Conservation (phyloP, 495 filamentous ascomycete genomes). For the Pseudoneurospora amorphoporcata region DNA sequence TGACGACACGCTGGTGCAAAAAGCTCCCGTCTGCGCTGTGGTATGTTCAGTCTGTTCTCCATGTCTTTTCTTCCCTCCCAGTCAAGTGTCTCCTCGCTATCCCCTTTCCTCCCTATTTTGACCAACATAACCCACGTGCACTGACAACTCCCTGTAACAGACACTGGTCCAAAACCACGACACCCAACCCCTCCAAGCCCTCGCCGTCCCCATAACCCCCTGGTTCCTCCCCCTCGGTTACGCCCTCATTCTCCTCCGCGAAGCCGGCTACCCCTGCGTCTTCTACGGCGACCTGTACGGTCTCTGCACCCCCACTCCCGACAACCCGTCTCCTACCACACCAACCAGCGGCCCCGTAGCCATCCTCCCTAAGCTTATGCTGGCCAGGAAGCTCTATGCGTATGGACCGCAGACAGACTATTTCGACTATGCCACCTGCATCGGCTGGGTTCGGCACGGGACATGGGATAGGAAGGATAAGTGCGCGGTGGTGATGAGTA, state of each 20-base stretch:
- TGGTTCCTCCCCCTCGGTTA: conserved; percentile 54
- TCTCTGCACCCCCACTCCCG: conserved; percentile 31
- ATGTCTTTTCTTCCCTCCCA: not conserved
- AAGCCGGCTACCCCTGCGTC: conserved; percentile 55
- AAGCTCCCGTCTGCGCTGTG: conserved; percentile 49
- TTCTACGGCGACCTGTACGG: conserved; percentile 72
- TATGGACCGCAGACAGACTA: conserved; percentile 62
- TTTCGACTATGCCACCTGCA: conserved; percentile 54
- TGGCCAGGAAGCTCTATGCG: conserved; percentile 57
- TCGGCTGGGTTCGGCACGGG: conserved; percentile 60
- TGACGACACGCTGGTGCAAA: conserved; percentile 47
- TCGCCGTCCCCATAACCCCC: conserved; percentile 42
- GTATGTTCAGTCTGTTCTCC: conserved; percentile 29
- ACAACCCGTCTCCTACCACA: conserved; percentile 32
- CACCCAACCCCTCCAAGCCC: conserved; percentile 49
- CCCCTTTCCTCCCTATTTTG: not conserved
- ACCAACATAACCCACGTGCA: too few species aligned
- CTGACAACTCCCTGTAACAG: not conserved
- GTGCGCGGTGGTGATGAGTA: conserved; percentile 51
- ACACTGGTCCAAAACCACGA: conserved; percentile 47
- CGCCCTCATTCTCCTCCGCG: conserved; percentile 54
- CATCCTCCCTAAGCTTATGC: conserved; percentile 45
- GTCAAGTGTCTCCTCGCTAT: not conserved
- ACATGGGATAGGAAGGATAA: conserved; percentile 40
- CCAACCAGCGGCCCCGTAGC: conserved; percentile 45